Base-by-base conservation (phyloP, 208 protist genomes). In the Crithidia sp. region DNA sequence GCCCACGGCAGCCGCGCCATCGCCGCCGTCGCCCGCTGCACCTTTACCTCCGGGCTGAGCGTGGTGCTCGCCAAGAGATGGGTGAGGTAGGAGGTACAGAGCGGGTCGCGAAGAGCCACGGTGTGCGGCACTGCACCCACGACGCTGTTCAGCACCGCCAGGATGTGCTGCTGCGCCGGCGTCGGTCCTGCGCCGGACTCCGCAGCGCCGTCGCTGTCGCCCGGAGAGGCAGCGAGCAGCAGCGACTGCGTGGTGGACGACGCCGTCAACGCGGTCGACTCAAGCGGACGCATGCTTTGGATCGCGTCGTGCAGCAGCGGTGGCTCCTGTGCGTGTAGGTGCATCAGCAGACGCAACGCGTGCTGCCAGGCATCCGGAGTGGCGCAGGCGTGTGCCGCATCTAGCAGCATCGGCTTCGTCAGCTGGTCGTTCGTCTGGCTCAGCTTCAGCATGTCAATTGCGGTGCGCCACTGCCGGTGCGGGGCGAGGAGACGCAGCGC, bases 21-120 rank as follows among this genome's bases (percentile, higher is more conserved):
- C 14, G 84, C 85, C 1, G 52, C 52, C 44, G 80, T 72, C 13
- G 93, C 82, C 16, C 79, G 67, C 47, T 49, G 66, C 53, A 78
- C 81, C 67, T 96, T 96, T 28, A 80, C 49, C 37, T 88, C 77
- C 3, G 78, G 37, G 40, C 63, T 60, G 41, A 90, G 69, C 28
- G 86, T 89, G 28, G 92, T 96, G 74, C 89, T 94, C 17, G 87
- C 89, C 4, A 83, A 74, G 17, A 96, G 74, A 66, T 96, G 88
- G 36, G 88, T 87, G 17, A 94, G 71, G 71, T 90, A 95, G 7
- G 89, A 95, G 17, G 66, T 56, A 71, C 89, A 94, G 58, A 96
- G 80, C 40, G 76, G 66, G 69, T 88, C 64, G 28, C 65, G 62
- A 58, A 92, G 41, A 6, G 87, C 88, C 19, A 88, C 81, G 7